Conservation (phyloP, 768 basidiomycete genomes). For the Cyclocybe aegerita region DNA sequence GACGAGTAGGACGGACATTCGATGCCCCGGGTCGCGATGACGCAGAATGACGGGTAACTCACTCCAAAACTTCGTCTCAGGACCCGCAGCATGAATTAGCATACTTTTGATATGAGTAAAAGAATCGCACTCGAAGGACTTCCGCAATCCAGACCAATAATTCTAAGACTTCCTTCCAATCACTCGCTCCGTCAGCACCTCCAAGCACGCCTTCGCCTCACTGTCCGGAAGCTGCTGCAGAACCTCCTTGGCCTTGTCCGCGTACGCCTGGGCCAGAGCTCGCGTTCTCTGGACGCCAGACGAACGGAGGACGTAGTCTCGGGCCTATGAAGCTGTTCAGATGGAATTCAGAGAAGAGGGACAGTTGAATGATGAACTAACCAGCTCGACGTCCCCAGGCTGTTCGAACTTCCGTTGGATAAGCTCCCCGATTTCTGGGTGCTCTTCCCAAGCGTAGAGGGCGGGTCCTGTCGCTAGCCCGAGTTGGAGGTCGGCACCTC, state of each 20-base stretch:
- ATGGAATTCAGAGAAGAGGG: not conserved
- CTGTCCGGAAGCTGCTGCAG: constrained; percentile 76
- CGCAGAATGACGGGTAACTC: too few relatives aligned
- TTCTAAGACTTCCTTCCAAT: constrained; percentile 44
- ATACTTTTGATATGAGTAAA: too few relatives aligned
- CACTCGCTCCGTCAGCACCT: constrained; percentile 74
- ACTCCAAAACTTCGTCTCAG: too few relatives aligned
- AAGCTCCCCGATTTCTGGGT: constrained; percentile 84
- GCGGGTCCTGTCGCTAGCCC: constrained; percentile 93
- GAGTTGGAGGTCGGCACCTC: constrained; percentile 79
- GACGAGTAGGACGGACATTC: too few relatives aligned
- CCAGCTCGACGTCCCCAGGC: constrained; percentile 85
- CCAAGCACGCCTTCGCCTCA: constrained; percentile 76
- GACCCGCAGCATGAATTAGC: too few relatives aligned
- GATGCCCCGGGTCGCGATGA: too few relatives aligned
- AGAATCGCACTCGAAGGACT: too few relatives aligned
- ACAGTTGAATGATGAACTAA: constrained; percentile 25
- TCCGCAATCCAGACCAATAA: constrained; percentile 12
- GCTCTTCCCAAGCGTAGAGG: constrained; percentile 92
- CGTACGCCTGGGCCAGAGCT: constrained; percentile 74
- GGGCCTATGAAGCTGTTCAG: constrained; percentile 48
- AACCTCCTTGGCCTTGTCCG: constrained; percentile 74
- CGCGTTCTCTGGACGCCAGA: constrained; percentile 83
- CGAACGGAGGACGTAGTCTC: constrained; percentile 70
- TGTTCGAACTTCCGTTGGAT: constrained; percentile 81